Evolutionary conservation across 1,284 basidiomycete genomes (phyloP), one percentile per base, ranked within the genome.

Genomic region (Erythrobasidium hasegawianum): DNA sequence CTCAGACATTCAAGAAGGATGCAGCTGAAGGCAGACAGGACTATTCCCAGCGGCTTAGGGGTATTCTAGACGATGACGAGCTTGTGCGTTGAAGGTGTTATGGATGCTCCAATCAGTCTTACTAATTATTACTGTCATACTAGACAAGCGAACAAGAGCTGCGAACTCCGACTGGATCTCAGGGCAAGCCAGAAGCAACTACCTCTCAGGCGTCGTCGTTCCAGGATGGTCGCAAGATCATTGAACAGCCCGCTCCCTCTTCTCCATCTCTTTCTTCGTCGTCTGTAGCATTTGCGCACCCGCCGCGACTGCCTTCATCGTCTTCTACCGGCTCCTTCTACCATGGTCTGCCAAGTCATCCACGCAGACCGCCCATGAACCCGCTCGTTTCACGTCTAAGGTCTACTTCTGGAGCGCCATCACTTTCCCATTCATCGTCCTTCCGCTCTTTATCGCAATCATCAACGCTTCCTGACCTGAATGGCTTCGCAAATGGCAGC

Each of bases 381-480:
- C 72, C 71, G 8, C 68, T 71, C 27, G 70, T 72, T 49, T 71
- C 70, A 2, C 71, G 61, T 55, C 70, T 67, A 41, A 72, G 58
- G 43, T 75, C 56, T 39, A 61, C 40, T 52, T 71, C 64, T 52
- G 71, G 54, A 16, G 65, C 40, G 66, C 70, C 57, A 57, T 69
- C 40, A 54, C 74, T 66, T 14, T 68, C 61, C 3, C 70, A 71
- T 26, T 55, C 69, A 3, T 70, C 69, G 26, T 71, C 71, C 26
- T 64, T 18, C 69, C 26, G 70, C 71, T 18, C 57, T 69, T 50
- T 68, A 67, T 24, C 20, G 52, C 0, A 56, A 49, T 67, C 52
- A 43, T 59, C 57, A 47, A 56, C 67, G n/a, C 29, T 73, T 59
- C 29, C 70, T 22, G 58, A 71, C 52, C 65, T 74, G 39, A 67